Evolutionary conservation across 2,329 filamentous ascomycete species (phyloP), one percentile per base, ranked within the genome.

Genomic region (Fonsecaea monophora): DNA sequence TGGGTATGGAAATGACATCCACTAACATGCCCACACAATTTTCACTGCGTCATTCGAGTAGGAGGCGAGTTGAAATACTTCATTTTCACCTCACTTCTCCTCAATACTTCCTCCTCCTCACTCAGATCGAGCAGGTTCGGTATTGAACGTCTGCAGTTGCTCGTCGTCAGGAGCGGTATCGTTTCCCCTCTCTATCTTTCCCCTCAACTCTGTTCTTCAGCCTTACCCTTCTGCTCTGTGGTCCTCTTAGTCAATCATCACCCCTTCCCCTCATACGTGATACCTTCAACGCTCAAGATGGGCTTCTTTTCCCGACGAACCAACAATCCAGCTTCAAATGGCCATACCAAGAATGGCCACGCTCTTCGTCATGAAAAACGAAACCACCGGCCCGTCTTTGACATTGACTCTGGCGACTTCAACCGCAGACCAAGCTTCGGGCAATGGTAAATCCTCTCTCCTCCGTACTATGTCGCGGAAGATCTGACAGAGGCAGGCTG

Each of bases 391-490:
- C 55, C 60, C 12, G n/a, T 55, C 15, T 73, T 73, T 56, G 70
- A 73, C 53, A 25, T 69, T 15, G 57, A 73, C 50, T 70, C 70
- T 37, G 73, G 70, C 70, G 75, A 79, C 62, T 85, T 87, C 82
- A 79, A 80, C 1, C 78, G 75, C 2, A 80, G 84, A 10, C 89
- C 89, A 2, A 84, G 80, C 1, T 90, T 92, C 70, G 88, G 89
- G 2, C 87, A 90, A 74, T 92, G 89, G 89, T 70, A 90, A 64
- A 66, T 18, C 45, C 8, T 40, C 13, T 9, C 53, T 9, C 9
- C 15, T 42, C 15, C 12, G 1, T n/a, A 2, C 12, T 4, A 15
- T 18, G 30, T 13, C 1, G 38, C 5, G 7, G 15, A 64, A 21
- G 21, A 38, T 18, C 50, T 55, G 34, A 60, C 53, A 34, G 5